Percentiles rank a stretch among this genome's conserved stretches.
These are phyloP conservation scores for Astrocystis sublimbata DNA, from an alignment of 495 filamentous ascomycete genomes.

Conservation along the genomic window DNA sequence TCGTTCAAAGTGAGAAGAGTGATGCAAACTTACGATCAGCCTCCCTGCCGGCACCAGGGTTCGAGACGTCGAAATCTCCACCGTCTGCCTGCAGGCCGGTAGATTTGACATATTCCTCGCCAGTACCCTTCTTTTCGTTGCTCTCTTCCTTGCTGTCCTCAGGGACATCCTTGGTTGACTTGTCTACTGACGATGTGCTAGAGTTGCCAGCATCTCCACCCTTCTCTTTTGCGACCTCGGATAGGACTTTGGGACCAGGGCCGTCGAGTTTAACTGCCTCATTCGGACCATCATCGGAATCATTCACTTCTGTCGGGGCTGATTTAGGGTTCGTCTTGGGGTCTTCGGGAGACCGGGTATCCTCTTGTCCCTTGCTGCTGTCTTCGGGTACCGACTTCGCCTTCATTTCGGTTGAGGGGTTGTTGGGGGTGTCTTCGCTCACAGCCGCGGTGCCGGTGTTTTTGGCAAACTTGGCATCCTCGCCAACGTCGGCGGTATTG, in stretches of 20 bases:
- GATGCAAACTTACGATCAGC: conserved; percentile 62
- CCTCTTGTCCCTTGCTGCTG: conserved; percentile 38
- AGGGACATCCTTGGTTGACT: conserved; percentile 8
- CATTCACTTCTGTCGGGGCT: conserved; percentile 31
- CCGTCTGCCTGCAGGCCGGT: conserved; percentile 55
- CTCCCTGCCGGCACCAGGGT: conserved; percentile 63
- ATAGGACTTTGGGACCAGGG: conserved; percentile 45
- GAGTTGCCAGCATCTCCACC: conserved; percentile 42
- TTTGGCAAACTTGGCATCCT: conserved; percentile 28
- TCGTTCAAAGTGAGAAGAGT: background rate
- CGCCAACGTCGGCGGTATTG: conserved; percentile 15
- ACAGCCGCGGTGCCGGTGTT: conserved; percentile 23
- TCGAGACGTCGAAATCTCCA: conserved; percentile 59
- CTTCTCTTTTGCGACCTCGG: conserved; percentile 41
- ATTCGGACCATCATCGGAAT: conserved; percentile 30
- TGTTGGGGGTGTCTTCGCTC: conserved; percentile 21
- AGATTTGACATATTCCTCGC: conserved; percentile 55
- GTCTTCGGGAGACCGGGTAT: conserved; percentile 37
- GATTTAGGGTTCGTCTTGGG: conserved; percentile 33
- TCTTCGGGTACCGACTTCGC: conserved; percentile 28
- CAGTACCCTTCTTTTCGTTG: conserved; percentile 45
- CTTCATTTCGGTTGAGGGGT: conserved; percentile 30
- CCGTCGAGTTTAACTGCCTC: conserved; percentile 40
- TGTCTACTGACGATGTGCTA: background rate
- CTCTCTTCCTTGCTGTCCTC: conserved; percentile 36